Evolutionary conservation across 768 basidiomycete species (phyloP).

Genomic region (Russula virescens): DNA sequence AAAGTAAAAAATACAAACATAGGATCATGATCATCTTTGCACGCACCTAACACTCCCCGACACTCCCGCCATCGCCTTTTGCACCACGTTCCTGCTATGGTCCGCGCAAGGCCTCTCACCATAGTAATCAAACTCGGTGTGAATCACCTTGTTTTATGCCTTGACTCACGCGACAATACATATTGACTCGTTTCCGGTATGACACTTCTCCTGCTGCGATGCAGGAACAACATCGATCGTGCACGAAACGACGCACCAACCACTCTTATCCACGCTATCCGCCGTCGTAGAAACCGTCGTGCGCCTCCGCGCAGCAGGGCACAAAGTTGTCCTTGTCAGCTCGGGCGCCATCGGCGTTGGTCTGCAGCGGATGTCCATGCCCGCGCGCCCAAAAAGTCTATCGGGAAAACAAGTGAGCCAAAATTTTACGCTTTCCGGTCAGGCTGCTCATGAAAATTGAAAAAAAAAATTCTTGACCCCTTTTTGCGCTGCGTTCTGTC

Average conservation of each 20-base stretch:
- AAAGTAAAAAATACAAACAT: no score
- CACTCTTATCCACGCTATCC: constrained; percentile 85
- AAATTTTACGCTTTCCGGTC: background rate
- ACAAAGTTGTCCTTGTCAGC: constrained; percentile 92
- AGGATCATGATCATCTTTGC: no score
- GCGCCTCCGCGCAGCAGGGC: constrained; percentile 68
- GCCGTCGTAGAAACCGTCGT: constrained; percentile 89
- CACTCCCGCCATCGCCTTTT: background rate
- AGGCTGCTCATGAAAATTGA: background rate
- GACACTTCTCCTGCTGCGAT: background rate
- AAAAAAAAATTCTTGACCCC: no score
- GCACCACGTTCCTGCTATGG: background rate
- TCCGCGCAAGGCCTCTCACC: constrained; percentile 15
- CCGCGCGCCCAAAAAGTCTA: constrained; percentile 73
- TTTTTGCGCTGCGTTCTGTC: background rate
- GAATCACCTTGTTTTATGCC: background rate
- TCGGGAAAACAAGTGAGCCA: constrained; percentile 81
- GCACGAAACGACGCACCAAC: constrained; percentile 88
- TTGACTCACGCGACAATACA: background rate
- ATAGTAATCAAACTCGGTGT: constrained; percentile 33
- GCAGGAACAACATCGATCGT: constrained; percentile 95
- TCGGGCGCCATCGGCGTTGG: constrained; percentile 99
- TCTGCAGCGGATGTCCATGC: constrained; percentile 82
- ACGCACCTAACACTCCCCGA: no score
- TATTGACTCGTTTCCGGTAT: background rate